Percentiles rank a stretch among this genome's conserved stretches.
These are phyloP conservation scores for Colletotrichum musicola DNA, from an alignment of 2,329 filamentous ascomycete species.

Conservation along the genomic window DNA sequence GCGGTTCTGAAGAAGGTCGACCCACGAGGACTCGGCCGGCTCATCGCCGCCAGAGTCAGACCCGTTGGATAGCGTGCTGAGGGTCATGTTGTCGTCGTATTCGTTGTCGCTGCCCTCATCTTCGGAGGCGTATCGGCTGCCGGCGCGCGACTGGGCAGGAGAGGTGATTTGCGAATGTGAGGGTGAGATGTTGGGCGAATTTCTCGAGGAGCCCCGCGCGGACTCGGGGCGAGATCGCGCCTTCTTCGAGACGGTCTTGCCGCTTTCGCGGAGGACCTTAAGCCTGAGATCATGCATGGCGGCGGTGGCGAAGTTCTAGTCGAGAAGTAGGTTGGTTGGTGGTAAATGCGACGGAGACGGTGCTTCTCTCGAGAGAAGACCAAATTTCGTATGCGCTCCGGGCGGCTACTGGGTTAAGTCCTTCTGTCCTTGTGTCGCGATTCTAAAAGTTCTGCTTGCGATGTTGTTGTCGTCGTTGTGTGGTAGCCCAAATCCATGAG, in stretches of 20 bases:
- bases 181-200: conserved; percentile 70
- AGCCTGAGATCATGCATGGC: conserved; percentile 75
- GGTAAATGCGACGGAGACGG: not conserved
- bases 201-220: conserved; percentile 68
- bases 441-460: conserved; percentile 15
- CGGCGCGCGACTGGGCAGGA: conserved; percentile 69
- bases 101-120: conserved; percentile 72
- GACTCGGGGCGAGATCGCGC: conserved; percentile 69
- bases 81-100: conserved; percentile 61
- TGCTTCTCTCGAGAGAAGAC: conserved; percentile 22
- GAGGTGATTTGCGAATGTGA: conserved; percentile 69
- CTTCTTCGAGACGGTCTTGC: conserved; percentile 80
- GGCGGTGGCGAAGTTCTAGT: not conserved
- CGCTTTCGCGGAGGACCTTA: conserved; percentile 76
- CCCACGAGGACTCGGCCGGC: conserved; percentile 68
- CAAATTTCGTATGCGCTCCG: not conserved
- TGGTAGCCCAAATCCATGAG: conserved; percentile 22
- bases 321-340: not conserved
- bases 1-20: conserved; percentile 71
- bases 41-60: conserved; percentile 68
- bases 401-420: not conserved
- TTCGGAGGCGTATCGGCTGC: conserved; percentile 74
- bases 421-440: conserved; percentile 22
- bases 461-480: not conserved
- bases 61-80: conserved; percentile 55